Percentiles rank a stretch among this genome's conserved stretches.
Conservation (phyloP, 768 basidiomycete species). For the Phallus indusiatus region DNA sequence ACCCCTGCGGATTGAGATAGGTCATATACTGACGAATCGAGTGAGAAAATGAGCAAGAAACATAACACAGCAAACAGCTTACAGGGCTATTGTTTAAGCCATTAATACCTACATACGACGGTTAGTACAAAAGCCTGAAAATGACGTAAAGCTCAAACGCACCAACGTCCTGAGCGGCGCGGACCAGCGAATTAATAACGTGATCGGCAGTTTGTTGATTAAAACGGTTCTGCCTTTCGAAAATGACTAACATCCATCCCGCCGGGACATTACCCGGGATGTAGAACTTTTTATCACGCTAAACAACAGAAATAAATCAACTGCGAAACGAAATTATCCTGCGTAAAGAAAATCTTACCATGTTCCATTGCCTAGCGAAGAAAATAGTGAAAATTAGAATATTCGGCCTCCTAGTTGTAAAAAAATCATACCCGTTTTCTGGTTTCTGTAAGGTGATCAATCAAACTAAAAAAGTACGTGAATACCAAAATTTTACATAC, state of each 20-base stretch:
- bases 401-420: conserved; percentile 2
- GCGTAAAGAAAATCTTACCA: conserved; percentile 32
- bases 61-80: neutral
- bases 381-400: neutral
- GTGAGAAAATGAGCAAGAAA: neutral
- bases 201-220: conserved; percentile 35
- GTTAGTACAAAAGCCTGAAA: neutral
- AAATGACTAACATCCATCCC: conserved; percentile 57
- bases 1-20: conserved; percentile 44
- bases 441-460: conserved; percentile 6
- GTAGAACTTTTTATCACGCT: conserved; percentile 66
- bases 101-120: conserved; percentile 41
- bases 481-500: conserved; percentile 30
- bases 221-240: conserved; percentile 55
- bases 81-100: conserved; percentile 37
- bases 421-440: conserved; percentile 6
- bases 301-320: neutral
- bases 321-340: conserved; percentile 3
- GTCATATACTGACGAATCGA: neutral
- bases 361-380: conserved; percentile 71
- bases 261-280: conserved; percentile 36
- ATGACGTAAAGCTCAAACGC: conserved; percentile 19
- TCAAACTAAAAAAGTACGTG: neutral
- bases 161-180: conserved; percentile 50
- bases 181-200: conserved; percentile 44